Evolutionary conservation across 768 basidiomycete species (phyloP).

Genomic region (Tylopilus vinaceipallidus): DNA sequence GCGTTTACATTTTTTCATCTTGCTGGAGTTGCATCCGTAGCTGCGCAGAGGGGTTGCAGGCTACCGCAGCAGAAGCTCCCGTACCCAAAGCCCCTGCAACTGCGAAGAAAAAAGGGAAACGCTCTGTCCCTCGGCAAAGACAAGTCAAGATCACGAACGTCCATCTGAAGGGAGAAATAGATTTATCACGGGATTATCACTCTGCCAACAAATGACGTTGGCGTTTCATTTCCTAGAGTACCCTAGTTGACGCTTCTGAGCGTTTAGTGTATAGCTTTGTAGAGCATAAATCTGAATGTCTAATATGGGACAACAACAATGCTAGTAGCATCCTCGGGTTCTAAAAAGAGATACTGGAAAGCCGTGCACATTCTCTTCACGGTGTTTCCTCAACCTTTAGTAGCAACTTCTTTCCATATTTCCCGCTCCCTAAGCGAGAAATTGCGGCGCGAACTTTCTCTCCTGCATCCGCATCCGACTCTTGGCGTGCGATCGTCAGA

Average conservation of each 20-base stretch:
- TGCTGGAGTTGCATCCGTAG: neutral
- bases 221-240: neutral
- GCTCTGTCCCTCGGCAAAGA: conserved; percentile 68
- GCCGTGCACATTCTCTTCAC: neutral
- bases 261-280: neutral
- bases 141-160: conserved; percentile 85
- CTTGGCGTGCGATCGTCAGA: conserved; percentile 44
- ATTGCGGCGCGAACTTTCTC: conserved; percentile 35
- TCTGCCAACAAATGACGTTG: conserved; percentile 17
- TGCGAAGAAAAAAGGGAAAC: conserved; percentile 82
- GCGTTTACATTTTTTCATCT: conserved; percentile 17
- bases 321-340: too few species aligned
- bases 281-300: neutral
- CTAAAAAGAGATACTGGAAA: too few species aligned
- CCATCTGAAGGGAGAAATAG: conserved; percentile 84
- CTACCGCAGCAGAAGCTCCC: conserved; percentile 64
- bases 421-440: conserved; percentile 34
- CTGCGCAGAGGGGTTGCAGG: conserved; percentile 71
- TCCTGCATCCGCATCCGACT: conserved; percentile 38
- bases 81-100: conserved; percentile 51
- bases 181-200: conserved; percentile 73
- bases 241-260: neutral
- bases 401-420: conserved; percentile 49
- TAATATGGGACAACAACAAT: too few species aligned
- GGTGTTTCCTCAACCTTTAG: conserved; percentile 36